Base-by-base conservation (phyloP, 1,284 basidiomycete species). In the Cutaneotrichosporon dermatis region DNA sequence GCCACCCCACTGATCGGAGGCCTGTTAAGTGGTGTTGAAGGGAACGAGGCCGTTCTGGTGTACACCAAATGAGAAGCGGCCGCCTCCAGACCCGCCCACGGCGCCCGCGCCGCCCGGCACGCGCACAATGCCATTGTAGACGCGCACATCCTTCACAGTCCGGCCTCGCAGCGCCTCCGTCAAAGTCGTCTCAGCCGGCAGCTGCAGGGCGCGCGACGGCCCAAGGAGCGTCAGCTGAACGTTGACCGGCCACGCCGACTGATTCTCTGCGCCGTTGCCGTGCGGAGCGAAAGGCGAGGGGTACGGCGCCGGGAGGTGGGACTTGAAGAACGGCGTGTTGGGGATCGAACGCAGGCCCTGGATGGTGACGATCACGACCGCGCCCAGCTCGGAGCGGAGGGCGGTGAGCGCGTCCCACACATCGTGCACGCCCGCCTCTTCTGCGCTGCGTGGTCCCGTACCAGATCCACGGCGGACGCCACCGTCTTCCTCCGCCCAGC, bases 301-400 rank as follows among this genome's bases (percentile, higher is more conserved):
- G 43, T 70, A 78, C 5, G 76, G 76, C 5, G 63, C 39, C 4
- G 75, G 72, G 1, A 79, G 64, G 55, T 77, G 74, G 1, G 74
- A 58, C 6, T 68, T 64, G 65, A 64, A 76, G 57, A 70, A 70
- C 6, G 59, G 59, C 36, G 63, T 51, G 52, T 57, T 44, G n/a
- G 62, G 41, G 11, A 55, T 39, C 2, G 55, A 51, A 51, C 74
- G 71, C 10, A 77, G 57, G 0, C 71, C 74, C 46, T 77, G 77
- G 2, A 69, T 63, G 1, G 68, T 64, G 2, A 74, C 52, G 6
- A 76, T 62, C 1, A 77, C 72, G 3, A 75, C 68, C 3, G 66
- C 58, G 2, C 77, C 77, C 8, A 69, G 41, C 1, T 74, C 70
- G 33, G 65, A 68, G 51, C 77, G 65, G 7, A 78, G 34, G 4